A percentile compares a stretch with the other conserved stretches of the same genome.
These are phyloP conservation scores for Lyophyllum semitale DNA, from an alignment of 768 basidiomycete genomes.

Conservation along the genomic window DNA sequence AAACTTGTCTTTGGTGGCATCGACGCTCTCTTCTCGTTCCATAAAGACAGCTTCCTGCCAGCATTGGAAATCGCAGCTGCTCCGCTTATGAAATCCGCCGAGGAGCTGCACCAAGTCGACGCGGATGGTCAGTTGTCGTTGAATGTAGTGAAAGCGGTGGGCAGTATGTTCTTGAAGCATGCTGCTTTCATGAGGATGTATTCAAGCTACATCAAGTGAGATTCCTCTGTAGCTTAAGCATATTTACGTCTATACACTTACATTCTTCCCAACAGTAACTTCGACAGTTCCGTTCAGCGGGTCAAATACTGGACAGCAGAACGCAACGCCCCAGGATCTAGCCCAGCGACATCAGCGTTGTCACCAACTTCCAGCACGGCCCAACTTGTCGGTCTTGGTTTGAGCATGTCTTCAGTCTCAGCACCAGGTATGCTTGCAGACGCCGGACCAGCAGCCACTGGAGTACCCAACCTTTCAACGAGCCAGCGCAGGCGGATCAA, in stretches of 20 bases:
- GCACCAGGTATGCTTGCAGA: constrained; percentile 44
- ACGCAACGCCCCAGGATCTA: constrained; percentile 39
- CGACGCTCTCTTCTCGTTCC: constrained; percentile 89
- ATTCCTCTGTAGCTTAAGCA: constrained; percentile 11
- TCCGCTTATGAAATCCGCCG: constrained; percentile 56
- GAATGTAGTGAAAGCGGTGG: constrained; percentile 77
- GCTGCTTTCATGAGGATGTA: constrained; percentile 99
- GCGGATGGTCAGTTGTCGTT: constrained; percentile 73
- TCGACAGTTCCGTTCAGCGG: constrained; percentile 88
- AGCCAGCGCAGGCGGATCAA: constrained; percentile 89
- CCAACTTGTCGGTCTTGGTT: constrained; percentile 63
- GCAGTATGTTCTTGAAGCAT: constrained; percentile 88
- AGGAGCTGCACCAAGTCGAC: constrained; percentile 54
- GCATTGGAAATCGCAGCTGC: constrained; percentile 80
- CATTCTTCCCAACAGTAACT: constrained; percentile 61
- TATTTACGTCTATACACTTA: constrained; percentile 2
- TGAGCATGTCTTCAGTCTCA: constrained; percentile 55
- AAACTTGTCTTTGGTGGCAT: constrained; percentile 91
- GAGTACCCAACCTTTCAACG: constrained; percentile 62
- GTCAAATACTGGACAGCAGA: constrained; percentile 84
- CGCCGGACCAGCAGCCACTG: constrained; percentile 37
- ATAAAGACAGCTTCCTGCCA: constrained; percentile 90
- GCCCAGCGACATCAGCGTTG: constrained; percentile 40
- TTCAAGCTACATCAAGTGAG: constrained; percentile 95
- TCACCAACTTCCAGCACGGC: constrained; percentile 64